Base-by-base conservation (phyloP, 192 early-diverging fungal species). In the Cetraspora pellucida region DNA sequence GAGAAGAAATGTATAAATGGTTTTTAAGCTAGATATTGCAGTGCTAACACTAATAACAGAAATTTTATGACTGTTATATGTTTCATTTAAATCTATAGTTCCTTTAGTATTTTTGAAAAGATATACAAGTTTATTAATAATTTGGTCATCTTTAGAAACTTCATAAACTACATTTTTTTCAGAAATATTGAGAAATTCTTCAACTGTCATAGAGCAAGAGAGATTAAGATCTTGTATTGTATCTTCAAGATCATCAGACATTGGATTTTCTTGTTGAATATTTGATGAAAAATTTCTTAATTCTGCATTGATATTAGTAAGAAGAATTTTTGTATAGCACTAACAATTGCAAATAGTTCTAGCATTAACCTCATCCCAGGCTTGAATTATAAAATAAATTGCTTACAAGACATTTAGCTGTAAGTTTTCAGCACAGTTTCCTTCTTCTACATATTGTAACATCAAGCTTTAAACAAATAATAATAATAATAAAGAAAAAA, bases 91-190 rank as follows among this genome's bases (percentile, higher is more conserved):
- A 60, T 60, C n/a, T 30, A 27, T 19, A 60, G 6, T 60, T 11
- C 8, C 19, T 60, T 60, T 19, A 11, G 58, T 11, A 19, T 60
- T 47, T 21, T 67, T 67, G 44, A 67, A 45, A 11, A 7, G 14
- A 23, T 50, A 1, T 13, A 45, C 37, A 64, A 76, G 44, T 13
- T 65, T 30, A 19, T 46, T 8, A 61, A 77, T 77, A 21, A 76
- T 61, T 65, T 76, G 31, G 43, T 76, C 75, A 77, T 66, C 63
- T 37, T 77, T 45, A 66, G 44, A 50, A 55, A 74, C 63, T n/a
- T n/a, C n/a, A n/a, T n/a, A n/a, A n/a, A n/a, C n/a, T n/a, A n/a
- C n/a, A n/a, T n/a, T n/a, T n/a, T n/a, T n/a, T 54, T 77, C 61
- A 21, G 75, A 16, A 11, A 77, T 27, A 6, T 8, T 47, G 10